Evolutionary conservation across 331 rosid genomes (phyloP), one percentile per base, ranked within the genome.

Genomic region (Pyracantha coccinea): DNA sequence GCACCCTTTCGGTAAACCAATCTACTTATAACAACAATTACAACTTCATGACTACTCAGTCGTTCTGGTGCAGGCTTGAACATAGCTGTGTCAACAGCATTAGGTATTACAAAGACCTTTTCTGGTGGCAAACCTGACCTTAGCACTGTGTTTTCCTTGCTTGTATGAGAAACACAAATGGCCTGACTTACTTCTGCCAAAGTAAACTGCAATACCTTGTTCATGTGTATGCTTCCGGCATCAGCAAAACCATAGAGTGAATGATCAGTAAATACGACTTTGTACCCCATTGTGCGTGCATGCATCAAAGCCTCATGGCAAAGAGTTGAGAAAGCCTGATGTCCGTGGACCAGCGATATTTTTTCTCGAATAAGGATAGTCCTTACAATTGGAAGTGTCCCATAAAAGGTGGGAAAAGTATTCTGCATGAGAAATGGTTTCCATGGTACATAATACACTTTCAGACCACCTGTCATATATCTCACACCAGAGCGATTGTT

Each of bases 221-320:
- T 93, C 98, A 93, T 93, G 76, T 93, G 98, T 80, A 93, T 93
- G 83, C 98, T 93, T 67, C 98, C 97, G 44, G 78, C 88, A 74
- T 93, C 98, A 74, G 95, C 79, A 81, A 93, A 93, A 78, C 98
- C 98, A 82, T 93, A 91, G n/a, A 93, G 86, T 4, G 97, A 93
- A 82, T 93, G 98, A 82, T 93, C 97, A 20, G 97, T 93, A 83
- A 93, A 93, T 31, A 91, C 88, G 63, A 86, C 97, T 86, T 87
- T 93, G 83, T 88, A 93, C 27, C 96, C 97, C 98, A 93, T 89
- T 59, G 96, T 91, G 63, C 97, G 88, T 29, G 93, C 89, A 44
- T 91, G 97, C 97, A 93, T 88, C 67, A 91, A 86, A 59, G 97
- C 87, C 87, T 93, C 96, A 35, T 93, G 98, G 77, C 94, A 93